Percentiles rank a stretch among this genome's conserved stretches.
phyloP scores from a whole-genome alignment of 2,329 filamentous ascomycete species.

The Daldinia sp. region DNA sequence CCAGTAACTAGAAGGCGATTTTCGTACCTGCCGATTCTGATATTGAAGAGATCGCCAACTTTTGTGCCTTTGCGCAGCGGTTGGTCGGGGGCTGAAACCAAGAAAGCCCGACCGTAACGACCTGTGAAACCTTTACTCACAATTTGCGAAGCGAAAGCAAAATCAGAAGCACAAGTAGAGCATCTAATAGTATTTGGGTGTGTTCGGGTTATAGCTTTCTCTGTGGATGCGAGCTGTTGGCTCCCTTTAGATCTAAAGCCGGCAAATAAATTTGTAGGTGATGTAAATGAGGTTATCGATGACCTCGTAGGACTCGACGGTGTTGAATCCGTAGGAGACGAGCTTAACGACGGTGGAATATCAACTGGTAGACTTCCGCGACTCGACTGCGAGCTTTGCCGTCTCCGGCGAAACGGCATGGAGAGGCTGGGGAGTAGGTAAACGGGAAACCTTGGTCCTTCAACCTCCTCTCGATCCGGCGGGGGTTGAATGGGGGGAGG shows the following conservation, averaged over 20 bases:
- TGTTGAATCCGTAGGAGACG: conserved; percentile 49
- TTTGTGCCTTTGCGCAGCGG: conserved; percentile 19
- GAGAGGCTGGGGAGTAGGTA: conserved; percentile 62
- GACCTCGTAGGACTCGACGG: conserved; percentile 40
- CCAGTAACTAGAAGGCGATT: conserved; percentile 68
- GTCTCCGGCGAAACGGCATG: conserved; percentile 57
- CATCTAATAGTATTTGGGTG: conserved; percentile 67
- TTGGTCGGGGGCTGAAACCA: conserved; percentile 57
- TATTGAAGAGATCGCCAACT: conserved; percentile 57
- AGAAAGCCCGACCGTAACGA: conserved; percentile 69
- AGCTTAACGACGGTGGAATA: conserved; percentile 47
- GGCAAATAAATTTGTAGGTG: conserved; percentile 39
- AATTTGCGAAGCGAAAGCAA: conserved; percentile 69
- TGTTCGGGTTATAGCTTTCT: conserved; percentile 50
- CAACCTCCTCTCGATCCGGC: conserved; percentile 18
- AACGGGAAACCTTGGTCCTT: conserved; percentile 55
- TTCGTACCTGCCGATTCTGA: conserved; percentile 62
- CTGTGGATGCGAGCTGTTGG: conserved; percentile 20
- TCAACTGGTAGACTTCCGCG: conserved; percentile 38
- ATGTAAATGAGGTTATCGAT: conserved; percentile 39
- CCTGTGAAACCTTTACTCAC: conserved; percentile 73
- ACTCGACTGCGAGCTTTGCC: conserved; percentile 46
- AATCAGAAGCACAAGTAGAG: conserved; percentile 64
- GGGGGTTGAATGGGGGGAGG: conserved; percentile 20
- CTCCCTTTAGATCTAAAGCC: conserved; percentile 27